Percentiles rank a stretch among this genome's conserved stretches.
phyloP scores from a whole-genome alignment of 768 basidiomycete species.

The Phanerochaete sordida region DNA sequence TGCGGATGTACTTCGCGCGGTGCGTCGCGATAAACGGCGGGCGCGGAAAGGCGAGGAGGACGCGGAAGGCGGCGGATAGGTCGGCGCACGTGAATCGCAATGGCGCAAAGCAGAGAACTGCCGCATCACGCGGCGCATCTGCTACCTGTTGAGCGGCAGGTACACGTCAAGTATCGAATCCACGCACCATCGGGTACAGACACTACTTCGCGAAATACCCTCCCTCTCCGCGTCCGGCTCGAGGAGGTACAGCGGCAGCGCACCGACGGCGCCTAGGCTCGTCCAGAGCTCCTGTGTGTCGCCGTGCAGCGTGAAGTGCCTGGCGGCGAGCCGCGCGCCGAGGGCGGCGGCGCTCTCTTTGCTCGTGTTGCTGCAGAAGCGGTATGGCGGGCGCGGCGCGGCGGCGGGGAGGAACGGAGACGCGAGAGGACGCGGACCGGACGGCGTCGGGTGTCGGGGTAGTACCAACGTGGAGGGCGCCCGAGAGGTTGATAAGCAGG shows the following conservation, averaged over 20 bases:
- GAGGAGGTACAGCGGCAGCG: constrained; percentile 57
- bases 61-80: constrained; percentile 65
- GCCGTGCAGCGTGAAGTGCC: constrained; percentile 45
- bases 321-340: constrained; percentile 35
- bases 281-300: constrained; percentile 56
- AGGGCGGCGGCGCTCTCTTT: constrained; percentile 54
- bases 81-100: constrained; percentile 29
- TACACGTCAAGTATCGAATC: background rate
- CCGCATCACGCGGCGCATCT: constrained; percentile 26
- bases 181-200: background rate
- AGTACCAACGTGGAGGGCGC: constrained; percentile 57
- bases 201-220: constrained; percentile 22
- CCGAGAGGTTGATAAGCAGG: constrained; percentile 66
- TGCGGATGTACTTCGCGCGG: constrained; percentile 47
- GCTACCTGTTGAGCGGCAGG: background rate
- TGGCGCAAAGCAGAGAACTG: constrained; percentile 37
- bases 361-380: constrained; percentile 67
- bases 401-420: too few species aligned
- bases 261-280: constrained; percentile 54
- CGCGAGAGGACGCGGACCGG: constrained; percentile 36
- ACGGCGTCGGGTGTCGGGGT: constrained; percentile 47
- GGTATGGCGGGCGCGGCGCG: constrained; percentile 35
- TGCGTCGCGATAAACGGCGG: constrained; percentile 57
- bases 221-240: constrained; percentile 46
- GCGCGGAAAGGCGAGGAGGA: constrained; percentile 33